Percentiles rank a stretch among this genome's conserved stretches.
phyloP scores from a whole-genome alignment of 1,139 yeast genomes.

The Kodamaea anthophila region DNA sequence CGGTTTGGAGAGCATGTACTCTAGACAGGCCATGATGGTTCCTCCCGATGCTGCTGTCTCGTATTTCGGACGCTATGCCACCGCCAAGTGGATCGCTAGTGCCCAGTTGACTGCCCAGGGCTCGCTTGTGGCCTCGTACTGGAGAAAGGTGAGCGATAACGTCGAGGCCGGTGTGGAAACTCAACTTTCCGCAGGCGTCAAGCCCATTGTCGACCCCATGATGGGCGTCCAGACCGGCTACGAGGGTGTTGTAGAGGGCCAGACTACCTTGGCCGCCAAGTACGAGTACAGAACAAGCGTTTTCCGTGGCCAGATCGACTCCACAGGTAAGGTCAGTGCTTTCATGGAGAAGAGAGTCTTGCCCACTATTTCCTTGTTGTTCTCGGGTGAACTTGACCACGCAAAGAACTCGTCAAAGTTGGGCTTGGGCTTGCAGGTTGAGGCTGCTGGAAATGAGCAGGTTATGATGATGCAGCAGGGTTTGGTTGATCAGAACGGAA shows the following conservation, averaged over 20 bases:
- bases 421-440: constrained; percentile 94
- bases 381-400: constrained; percentile 91
- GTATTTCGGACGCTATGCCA: constrained; percentile 84
- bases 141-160: constrained; percentile 87
- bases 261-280: constrained; percentile 92
- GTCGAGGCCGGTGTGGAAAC: constrained; percentile 98
- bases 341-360: constrained; percentile 89
- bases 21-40: constrained; percentile 62
- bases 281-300: constrained; percentile 96
- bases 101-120: constrained; percentile 96
- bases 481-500: constrained; percentile 70
- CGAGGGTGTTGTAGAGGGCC: constrained; percentile 83
- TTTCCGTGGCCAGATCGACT: constrained; percentile 92
- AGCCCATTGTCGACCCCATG: constrained; percentile 75
- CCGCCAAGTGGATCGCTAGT: constrained; percentile 86
- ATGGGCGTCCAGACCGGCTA: constrained; percentile 76
- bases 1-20: constrained; percentile 91
- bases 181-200: constrained; percentile 70
- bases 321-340: constrained; percentile 85
- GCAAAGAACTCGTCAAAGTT: constrained; percentile 73
- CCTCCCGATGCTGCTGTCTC: constrained; percentile 94
- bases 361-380: constrained; percentile 83
- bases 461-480: constrained; percentile 74
- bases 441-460: constrained; percentile 91
- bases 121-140: constrained; percentile 80